Evolutionary conservation across 208 protist species (phyloP), one percentile per base, ranked within the genome.

Genomic region (Phytomonas francai): DNA sequence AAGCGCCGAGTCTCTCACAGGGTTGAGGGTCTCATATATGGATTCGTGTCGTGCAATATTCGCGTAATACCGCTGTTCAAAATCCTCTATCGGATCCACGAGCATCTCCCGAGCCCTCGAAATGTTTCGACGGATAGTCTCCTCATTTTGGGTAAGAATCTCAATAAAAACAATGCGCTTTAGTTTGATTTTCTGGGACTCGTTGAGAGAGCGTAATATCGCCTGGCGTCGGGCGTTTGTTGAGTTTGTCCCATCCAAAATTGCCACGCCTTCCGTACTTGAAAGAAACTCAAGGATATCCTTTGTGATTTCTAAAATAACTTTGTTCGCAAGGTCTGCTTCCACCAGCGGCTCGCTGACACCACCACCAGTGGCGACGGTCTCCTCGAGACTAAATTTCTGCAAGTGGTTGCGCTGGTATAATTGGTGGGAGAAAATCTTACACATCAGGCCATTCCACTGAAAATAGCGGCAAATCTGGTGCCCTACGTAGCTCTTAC

Each of bases 401-500:
- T n/a, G n/a, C n/a, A n/a, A n/a, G n/a, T n/a, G n/a, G n/a, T n/a
- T n/a, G n/a, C n/a, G n/a, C n/a, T n/a, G 68, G 59, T 87, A 93
- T 7, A 70, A 68, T 33, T 85, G 79, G 66, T 91, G 79, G 0
- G 81, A 87, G 69, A 95, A 96, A 39, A 95, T 89, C 27, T 59
- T 75, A 70, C 81, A 89, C 58, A 76, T 72, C 31, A 96, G 71
- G 59, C 89, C 91, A 68, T 92, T 92, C 91, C 93, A 97, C 70
- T 92, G 81, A 68, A 96, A 93, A 75, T 95, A 96, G 25, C 93
- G 87, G 32, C 80, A 75, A 58, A 97, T 97, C 66, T 94, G 87
- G 70, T 89, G 77, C n/a, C 89, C 84, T 12, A 94, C 85, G 63
- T 92, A 96, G n/a, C 78, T 91, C 71, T 97, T 97, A 27, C 91